These are phyloP conservation scores for Funneliformis mosseae DNA, from an alignment of 192 early-diverging fungal species.

Conservation along the genomic window DNA sequence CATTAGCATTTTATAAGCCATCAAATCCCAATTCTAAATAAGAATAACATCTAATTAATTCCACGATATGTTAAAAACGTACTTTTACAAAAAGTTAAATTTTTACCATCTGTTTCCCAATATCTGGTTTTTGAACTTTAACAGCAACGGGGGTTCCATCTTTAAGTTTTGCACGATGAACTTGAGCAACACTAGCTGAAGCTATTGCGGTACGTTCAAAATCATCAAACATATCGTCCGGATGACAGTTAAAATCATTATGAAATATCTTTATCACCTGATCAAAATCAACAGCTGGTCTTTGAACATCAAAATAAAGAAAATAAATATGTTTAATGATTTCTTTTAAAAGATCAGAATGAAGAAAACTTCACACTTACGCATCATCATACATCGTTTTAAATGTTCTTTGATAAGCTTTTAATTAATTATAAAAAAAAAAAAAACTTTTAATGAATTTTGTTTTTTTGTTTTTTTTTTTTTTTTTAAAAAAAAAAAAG, in stretches of 20 bases:
- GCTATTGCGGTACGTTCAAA: slow-evolving; percentile 76
- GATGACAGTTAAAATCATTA: slow-evolving; percentile 62
- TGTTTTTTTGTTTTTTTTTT: neutral
- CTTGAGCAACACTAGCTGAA: slow-evolving; percentile 93
- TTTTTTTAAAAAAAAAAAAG: neutral
- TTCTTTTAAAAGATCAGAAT: neutral
- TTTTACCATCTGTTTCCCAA: slow-evolving; percentile 73
- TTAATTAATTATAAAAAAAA: neutral
- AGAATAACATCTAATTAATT: neutral
- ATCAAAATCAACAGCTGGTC: slow-evolving; percentile 70
- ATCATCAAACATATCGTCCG: slow-evolving; percentile 67
- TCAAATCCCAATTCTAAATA: slow-evolving; percentile 66
- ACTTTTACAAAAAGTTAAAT: neutral
- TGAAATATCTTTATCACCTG: slow-evolving; percentile 67
- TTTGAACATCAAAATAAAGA: too few relatives aligned
- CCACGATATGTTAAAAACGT: too few relatives aligned
- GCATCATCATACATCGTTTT: slow-evolving; percentile 20
- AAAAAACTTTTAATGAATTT: too few relatives aligned
- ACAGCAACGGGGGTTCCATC: slow-evolving; percentile 78
- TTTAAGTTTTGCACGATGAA: slow-evolving; percentile 79
- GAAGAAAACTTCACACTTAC: slow-evolving; percentile 19
- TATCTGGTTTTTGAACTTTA: slow-evolving; percentile 93
- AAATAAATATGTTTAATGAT: slow-evolving; percentile 52
- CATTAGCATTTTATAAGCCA: slow-evolving; percentile 64
- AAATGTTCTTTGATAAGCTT: neutral